phyloP scores from a whole-genome alignment of 371 early-diverging fungal genomes.

The Mucor sp. region DNA sequence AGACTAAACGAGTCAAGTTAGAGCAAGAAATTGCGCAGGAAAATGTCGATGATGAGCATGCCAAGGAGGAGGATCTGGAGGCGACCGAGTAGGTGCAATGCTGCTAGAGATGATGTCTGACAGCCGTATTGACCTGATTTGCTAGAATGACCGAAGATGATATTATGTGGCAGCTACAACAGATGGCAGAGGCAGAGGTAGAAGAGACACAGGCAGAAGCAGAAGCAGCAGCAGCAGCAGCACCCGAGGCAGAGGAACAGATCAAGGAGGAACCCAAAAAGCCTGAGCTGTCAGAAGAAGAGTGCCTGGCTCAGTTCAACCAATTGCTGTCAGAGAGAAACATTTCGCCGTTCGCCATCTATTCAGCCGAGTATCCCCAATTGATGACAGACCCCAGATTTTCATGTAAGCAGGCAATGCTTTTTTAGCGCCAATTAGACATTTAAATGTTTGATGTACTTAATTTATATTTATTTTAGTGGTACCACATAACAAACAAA shows the following conservation, averaged over 20 bases:
- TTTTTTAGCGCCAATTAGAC: slow-evolving; percentile 7
- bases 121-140: not conserved
- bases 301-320: slow-evolving; percentile 40
- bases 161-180: slow-evolving; percentile 67
- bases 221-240: not conserved
- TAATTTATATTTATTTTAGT: slow-evolving; percentile 19
- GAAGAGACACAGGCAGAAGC: slow-evolving; percentile 8
- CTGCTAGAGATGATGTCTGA: not conserved
- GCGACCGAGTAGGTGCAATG: slow-evolving; percentile 22
- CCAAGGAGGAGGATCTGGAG: slow-evolving; percentile 8
- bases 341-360: slow-evolving; percentile 74
- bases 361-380: slow-evolving; percentile 68
- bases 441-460: slow-evolving; percentile 15
- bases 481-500: slow-evolving; percentile 45
- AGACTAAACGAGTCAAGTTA: slow-evolving; percentile 3
- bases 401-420: slow-evolving; percentile 34
- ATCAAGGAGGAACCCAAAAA: not conserved
- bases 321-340: slow-evolving; percentile 69
- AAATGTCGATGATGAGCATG: slow-evolving; percentile 7
- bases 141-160: slow-evolving; percentile 73
- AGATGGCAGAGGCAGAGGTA: slow-evolving; percentile 48
- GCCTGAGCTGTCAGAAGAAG: slow-evolving; percentile 33
- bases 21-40: slow-evolving; percentile 20
- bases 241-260: slow-evolving; percentile 4
- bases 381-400: slow-evolving; percentile 62